phyloP scores from a whole-genome alignment of 78 protist species.

The slime mould (Dictyostelium discoideum) region dicty_2.7 NC_007089.4:6069501-6070000 shows the following conservation, averaged over 20 bases:
- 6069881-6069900: conserved; percentile 4
- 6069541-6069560: not conserved
- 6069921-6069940: conserved; percentile 5
- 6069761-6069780: not conserved
- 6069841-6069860: not conserved
- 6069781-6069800: not conserved
- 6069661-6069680: not conserved
- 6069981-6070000: not conserved
- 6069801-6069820: not conserved
- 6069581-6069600: not conserved
- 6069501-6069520: not conserved
- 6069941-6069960: not conserved
- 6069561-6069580: not conserved
- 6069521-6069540: not conserved
- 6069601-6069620: not conserved
- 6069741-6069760: conserved; percentile 1
- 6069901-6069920: conserved; percentile 2
- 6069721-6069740: not conserved
- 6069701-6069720: not conserved
- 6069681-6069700: not conserved
- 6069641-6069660: not conserved
- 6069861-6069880: not conserved
- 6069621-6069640: not conserved
- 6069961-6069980: not conserved
- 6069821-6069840: conserved; percentile 13